phyloP scores from a whole-genome alignment of 202 grass and related monocot genomes.

The Hordeum pubiflorum region DNA sequence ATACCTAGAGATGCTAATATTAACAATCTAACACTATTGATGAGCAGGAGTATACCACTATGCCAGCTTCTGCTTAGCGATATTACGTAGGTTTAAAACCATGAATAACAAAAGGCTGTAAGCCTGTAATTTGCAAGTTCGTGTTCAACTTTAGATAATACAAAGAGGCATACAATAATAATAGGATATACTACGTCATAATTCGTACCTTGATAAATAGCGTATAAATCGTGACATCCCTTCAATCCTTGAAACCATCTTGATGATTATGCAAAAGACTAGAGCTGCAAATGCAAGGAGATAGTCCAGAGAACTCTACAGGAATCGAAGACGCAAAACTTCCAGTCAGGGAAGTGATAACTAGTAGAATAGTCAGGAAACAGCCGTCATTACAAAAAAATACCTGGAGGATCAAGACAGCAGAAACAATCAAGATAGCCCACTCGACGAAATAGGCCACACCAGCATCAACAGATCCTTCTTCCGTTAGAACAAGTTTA shows the following conservation, averaged over 20 bases:
- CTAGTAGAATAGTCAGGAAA: neutral
- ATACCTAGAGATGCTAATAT: neutral
- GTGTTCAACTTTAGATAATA: neutral
- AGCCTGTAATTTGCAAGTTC: neutral
- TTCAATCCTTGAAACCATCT: conserved; percentile 43
- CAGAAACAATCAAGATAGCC: conserved; percentile 74
- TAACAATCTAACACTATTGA: neutral
- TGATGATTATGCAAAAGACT: conserved; percentile 33
- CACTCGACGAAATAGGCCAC: conserved; percentile 93
- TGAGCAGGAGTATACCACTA: neutral
- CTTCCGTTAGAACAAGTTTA: conserved; percentile 84
- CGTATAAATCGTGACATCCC: conserved; percentile 34
- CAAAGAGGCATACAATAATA: neutral
- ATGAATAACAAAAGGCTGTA: neutral
- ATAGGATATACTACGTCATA: neutral
- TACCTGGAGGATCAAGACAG: conserved; percentile 88
- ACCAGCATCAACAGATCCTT: conserved; percentile 69
- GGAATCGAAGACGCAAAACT: conserved; percentile 6
- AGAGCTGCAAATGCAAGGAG: conserved; percentile 56
- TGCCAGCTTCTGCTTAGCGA: neutral
- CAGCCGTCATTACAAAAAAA: neutral
- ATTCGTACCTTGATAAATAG: conserved; percentile 39
- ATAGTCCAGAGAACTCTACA: conserved; percentile 78
- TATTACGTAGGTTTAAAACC: neutral
- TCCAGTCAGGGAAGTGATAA: conserved; percentile 19